Evolutionary conservation across 306 rosid genomes (phyloP).

Genomic region (Sesbania bispinosa): DNA sequence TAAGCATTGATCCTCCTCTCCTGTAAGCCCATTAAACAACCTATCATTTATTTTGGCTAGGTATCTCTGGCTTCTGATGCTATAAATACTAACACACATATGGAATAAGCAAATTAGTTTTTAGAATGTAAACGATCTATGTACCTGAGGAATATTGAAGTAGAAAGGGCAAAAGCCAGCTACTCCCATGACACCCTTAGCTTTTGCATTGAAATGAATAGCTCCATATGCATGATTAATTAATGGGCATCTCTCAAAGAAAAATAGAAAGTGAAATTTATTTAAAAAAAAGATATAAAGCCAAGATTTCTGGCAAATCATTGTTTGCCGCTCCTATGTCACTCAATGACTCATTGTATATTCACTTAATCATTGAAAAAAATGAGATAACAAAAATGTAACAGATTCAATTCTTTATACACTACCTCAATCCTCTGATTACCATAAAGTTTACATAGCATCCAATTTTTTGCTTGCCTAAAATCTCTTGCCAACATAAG

Average conservation of each 20-base stretch:
- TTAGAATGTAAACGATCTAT: constrained; percentile 30
- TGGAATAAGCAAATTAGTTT: constrained; percentile 22
- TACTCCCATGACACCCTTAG: constrained; percentile 73
- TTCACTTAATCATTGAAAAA: too few relatives aligned
- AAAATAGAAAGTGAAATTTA: constrained; percentile 48
- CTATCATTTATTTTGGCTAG: constrained; percentile 62
- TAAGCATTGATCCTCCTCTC: constrained; percentile 79
- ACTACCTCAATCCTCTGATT: too few relatives aligned
- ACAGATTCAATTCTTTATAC: too few relatives aligned
- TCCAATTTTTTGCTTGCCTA: too few relatives aligned
- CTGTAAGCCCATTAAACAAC: constrained; percentile 87
- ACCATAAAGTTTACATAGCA: too few relatives aligned
- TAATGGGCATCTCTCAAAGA: constrained; percentile 73
- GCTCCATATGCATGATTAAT: constrained; percentile 93
- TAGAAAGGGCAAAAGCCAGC: constrained; percentile 81
- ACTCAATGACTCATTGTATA: too few relatives aligned
- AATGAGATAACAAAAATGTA: too few relatives aligned
- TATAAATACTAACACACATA: constrained; percentile 45
- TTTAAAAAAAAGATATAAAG: too few relatives aligned
- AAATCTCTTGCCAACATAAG: too few relatives aligned
- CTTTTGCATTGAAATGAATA: constrained; percentile 71
- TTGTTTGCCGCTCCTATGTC: too few relatives aligned
- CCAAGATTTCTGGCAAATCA: too few relatives aligned
- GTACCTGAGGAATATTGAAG: constrained; percentile 94
- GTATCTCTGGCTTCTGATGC: constrained; percentile 59